A percentile compares a stretch with the other conserved stretches of the same genome.
Conservation (phyloP, 495 filamentous ascomycete genomes). For the Penicillium salamii region DNA sequence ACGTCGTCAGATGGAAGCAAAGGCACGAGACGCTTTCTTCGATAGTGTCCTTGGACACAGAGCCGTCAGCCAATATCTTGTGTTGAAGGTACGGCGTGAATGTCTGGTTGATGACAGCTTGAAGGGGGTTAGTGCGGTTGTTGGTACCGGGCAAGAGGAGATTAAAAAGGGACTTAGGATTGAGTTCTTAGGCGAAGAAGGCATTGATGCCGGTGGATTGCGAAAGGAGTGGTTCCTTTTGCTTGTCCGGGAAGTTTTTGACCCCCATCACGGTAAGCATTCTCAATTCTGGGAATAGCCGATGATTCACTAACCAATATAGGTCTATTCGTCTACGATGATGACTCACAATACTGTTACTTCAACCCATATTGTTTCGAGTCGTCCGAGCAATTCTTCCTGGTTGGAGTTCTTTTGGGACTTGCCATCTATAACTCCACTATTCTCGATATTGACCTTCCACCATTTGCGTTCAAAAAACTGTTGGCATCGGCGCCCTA, state of each 20-base stretch:
- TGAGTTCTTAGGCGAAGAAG: conserved; percentile 85
- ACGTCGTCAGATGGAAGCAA: conserved; percentile 85
- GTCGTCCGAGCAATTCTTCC: conserved; percentile 88
- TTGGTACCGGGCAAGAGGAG: conserved; percentile 79
- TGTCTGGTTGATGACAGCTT: conserved; percentile 92
- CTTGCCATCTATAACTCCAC: conserved; percentile 97
- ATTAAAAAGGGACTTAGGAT: conserved; percentile 92
- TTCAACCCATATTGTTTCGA: conserved; percentile 93
- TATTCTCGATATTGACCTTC: conserved; percentile 86
- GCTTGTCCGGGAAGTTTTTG: conserved; percentile 87
- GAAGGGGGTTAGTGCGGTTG: conserved; percentile 79
- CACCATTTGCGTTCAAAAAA: conserved; percentile 92
- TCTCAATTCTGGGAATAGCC: background rate
- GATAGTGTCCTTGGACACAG: conserved; percentile 76
- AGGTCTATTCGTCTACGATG: conserved; percentile 91
- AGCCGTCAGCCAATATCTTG: conserved; percentile 74
- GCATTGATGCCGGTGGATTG: conserved; percentile 86
- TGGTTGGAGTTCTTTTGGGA: conserved; percentile 85
- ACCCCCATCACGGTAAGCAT: conserved; percentile 79
- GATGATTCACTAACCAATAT: conserved; percentile 15
- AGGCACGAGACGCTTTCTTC: conserved; percentile 89
- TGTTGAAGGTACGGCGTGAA: conserved; percentile 76
- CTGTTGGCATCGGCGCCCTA: conserved; percentile 69
- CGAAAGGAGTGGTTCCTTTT: conserved; percentile 96
- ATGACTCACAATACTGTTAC: conserved; percentile 92